These are phyloP conservation scores for Saccharum hybrid DNA, from an alignment of 202 grass and related monocot genomes.

Conservation along the genomic window DNA sequence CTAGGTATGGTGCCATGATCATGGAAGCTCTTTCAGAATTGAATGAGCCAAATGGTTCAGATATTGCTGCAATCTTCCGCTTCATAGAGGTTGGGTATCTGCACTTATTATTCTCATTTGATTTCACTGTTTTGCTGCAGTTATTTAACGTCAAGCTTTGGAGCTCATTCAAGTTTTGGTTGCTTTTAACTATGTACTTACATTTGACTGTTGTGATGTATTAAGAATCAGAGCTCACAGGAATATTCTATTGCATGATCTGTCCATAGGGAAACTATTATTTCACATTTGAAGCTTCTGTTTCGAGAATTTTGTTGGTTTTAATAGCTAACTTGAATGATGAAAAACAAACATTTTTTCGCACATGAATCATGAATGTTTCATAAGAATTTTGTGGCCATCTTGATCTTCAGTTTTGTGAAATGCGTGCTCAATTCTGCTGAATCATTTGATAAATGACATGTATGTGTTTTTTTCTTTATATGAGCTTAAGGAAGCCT, in stretches of 20 bases:
- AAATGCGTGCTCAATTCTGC: constrained; percentile 1
- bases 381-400: neutral
- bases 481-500: constrained; percentile 19
- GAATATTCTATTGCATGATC: constrained; percentile 13
- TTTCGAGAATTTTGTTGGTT: constrained; percentile 31
- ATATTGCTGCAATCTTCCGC: constrained; percentile 58
- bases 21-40: constrained; percentile 77
- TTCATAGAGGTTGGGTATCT: constrained; percentile 68
- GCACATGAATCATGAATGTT: constrained; percentile 11
- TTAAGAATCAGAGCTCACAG: constrained; percentile 18
- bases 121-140: constrained; percentile 32
- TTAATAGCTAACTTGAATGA: constrained; percentile 23
- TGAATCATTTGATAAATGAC: neutral
- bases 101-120: constrained; percentile 19
- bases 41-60: constrained; percentile 85
- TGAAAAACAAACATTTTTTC: neutral
- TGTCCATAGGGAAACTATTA: neutral
- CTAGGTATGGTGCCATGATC: constrained; percentile 82
- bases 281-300: constrained; percentile 18
- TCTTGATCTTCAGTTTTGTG: constrained; percentile 16
- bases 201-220: constrained; percentile 19
- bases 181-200: constrained; percentile 24
- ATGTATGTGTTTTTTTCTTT: constrained; percentile 10
- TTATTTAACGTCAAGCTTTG: constrained; percentile 13
- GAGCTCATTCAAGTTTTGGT: constrained; percentile 32